Conservation (phyloP, 2,329 filamentous ascomycete species). For the Talaromyces sp. region DNA sequence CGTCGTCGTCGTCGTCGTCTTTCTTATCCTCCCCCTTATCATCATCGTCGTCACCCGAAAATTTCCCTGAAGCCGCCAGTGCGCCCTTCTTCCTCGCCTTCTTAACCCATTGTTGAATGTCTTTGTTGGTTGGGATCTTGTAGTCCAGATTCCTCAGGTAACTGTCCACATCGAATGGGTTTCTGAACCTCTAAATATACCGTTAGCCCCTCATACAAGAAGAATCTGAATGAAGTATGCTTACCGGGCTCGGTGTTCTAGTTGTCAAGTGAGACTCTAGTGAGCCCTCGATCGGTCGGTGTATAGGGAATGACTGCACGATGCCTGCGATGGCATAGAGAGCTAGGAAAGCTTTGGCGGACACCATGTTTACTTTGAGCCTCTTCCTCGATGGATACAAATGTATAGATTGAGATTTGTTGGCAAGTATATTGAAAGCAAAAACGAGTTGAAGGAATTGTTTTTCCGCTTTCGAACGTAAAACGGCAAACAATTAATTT, state of each 20-base stretch:
- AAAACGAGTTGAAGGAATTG: background rate
- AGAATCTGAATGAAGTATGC: background rate
- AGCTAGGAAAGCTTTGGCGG: conserved; percentile 3
- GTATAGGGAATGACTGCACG: conserved; percentile 8
- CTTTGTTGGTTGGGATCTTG: conserved; percentile 13
- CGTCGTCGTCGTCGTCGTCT: background rate
- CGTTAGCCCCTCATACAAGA: background rate
- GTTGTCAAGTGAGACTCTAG: background rate
- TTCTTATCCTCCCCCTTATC: background rate
- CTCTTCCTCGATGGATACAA: background rate
- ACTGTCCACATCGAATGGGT: conserved; percentile 13
- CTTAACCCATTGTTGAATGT: conserved; percentile 15
- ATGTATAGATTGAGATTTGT: background rate
- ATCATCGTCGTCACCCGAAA: background rate
- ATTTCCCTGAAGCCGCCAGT: conserved; percentile 3
- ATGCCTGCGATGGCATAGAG: conserved; percentile 5
- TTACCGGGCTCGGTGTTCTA: conserved; percentile 11
- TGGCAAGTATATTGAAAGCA: background rate
- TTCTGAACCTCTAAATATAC: conserved; percentile 11
- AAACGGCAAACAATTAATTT: background rate
- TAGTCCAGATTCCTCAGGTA: conserved; percentile 13
- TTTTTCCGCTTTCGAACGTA: background rate
- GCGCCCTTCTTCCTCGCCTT: conserved; percentile 13
- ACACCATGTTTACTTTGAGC: conserved; percentile 10
- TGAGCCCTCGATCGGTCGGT: background rate